A percentile compares a stretch with the other conserved stretches of the same genome.
phyloP scores from a whole-genome alignment of 2,329 filamentous ascomycete genomes.

The Aureobasidium musti region DNA sequence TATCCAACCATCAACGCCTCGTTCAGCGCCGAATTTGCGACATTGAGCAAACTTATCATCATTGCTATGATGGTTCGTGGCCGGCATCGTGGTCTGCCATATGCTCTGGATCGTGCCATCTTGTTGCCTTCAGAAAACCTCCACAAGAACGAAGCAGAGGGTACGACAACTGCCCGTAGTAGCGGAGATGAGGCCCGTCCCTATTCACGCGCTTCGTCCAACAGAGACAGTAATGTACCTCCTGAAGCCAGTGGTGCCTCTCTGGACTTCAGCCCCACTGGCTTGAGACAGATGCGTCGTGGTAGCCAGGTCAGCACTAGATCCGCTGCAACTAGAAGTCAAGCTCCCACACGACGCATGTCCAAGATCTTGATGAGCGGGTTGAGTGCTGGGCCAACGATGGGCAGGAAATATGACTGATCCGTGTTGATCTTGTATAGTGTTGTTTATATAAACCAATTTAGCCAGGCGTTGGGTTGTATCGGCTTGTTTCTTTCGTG shows the following conservation, averaged over 20 bases:
- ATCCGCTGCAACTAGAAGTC: conserved; percentile 7
- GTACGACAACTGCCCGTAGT: not conserved
- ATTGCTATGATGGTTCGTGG: conserved; percentile 68
- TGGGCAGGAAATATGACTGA: conserved; percentile 35
- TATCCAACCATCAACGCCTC: conserved; percentile 75
- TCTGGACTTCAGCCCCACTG: conserved; percentile 17
- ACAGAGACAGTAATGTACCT: conserved; percentile 10
- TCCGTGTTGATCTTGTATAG: conserved; percentile 1
- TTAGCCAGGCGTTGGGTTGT: conserved; percentile 23
- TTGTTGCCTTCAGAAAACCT: conserved; percentile 66
- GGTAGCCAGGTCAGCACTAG: conserved; percentile 27
- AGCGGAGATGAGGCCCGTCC: conserved; percentile 1
- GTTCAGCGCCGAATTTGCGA: conserved; percentile 78
- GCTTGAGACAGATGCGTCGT: conserved; percentile 26
- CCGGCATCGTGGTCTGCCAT: conserved; percentile 65
- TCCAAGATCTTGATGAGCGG: conserved; percentile 33
- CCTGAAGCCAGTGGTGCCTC: conserved; percentile 19
- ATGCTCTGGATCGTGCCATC: conserved; percentile 69
- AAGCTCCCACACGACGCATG: conserved; percentile 27
- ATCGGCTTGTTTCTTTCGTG: not conserved
- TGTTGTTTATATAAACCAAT: not conserved
- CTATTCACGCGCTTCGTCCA: not conserved
- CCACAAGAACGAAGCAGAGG: conserved; percentile 58
- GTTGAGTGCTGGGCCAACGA: conserved; percentile 39
- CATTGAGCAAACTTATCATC: conserved; percentile 66